A percentile compares a stretch with the other conserved stretches of the same genome.
Evolutionary conservation across 2,329 filamentous ascomycete species (phyloP).

Genomic region (Rachicladosporium sp.): DNA sequence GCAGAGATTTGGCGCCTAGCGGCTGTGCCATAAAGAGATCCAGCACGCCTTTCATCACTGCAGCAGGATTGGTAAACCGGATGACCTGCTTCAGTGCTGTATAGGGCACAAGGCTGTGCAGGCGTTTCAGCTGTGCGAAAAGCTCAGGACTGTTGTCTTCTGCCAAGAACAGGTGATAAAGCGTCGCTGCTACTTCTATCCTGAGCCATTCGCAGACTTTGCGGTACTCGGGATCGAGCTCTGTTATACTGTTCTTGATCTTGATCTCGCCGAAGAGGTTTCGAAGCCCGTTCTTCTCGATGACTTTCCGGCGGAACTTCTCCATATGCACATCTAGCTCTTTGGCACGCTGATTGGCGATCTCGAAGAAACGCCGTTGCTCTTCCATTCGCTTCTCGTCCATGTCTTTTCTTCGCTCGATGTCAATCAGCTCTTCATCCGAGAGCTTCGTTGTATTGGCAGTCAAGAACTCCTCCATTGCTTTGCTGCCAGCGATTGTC

Average conservation of each 20-base stretch:
- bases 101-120: slow-evolving; percentile 91
- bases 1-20: slow-evolving; percentile 75
- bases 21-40: slow-evolving; percentile 94
- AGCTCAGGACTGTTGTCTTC: slow-evolving; percentile 96
- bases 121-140: slow-evolving; percentile 85
- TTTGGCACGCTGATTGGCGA: slow-evolving; percentile 76
- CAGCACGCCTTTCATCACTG: slow-evolving; percentile 90
- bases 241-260: slow-evolving; percentile 73
- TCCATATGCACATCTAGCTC: slow-evolving; percentile 99
- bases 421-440: slow-evolving; percentile 75
- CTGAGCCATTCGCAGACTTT: slow-evolving; percentile 98
- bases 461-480: slow-evolving; percentile 75
- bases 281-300: slow-evolving; percentile 73
- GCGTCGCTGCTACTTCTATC: slow-evolving; percentile 90
- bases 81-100: slow-evolving; percentile 92
- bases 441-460: slow-evolving; percentile 58
- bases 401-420: slow-evolving; percentile 63
- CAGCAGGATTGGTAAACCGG: slow-evolving; percentile 86
- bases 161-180: slow-evolving; percentile 93
- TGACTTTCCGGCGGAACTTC: slow-evolving; percentile 54
- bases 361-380: slow-evolving; percentile 89
- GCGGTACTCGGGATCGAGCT: slow-evolving; percentile 87
- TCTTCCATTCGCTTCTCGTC: slow-evolving; percentile 85
- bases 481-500: slow-evolving; percentile 68
- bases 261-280: slow-evolving; percentile 89